Base-by-base conservation (phyloP, 805 yeast genomes). In the Barnettozyma californica region DNA sequence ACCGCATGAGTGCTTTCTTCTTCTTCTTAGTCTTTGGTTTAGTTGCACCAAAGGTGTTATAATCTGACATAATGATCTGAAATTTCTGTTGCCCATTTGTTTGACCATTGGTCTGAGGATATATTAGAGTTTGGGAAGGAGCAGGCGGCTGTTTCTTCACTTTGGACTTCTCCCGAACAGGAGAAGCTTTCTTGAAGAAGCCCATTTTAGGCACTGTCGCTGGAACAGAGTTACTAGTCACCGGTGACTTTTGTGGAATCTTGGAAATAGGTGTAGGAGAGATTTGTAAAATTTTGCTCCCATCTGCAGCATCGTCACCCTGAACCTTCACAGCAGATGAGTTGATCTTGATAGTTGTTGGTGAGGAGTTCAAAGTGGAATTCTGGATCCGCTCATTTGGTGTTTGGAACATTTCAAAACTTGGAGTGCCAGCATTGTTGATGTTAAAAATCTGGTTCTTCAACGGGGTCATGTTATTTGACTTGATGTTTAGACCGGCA, bases 11-110 rank as follows among this genome's bases (percentile, higher is more conserved):
- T 43, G 55, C 56, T 49, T 55, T 59, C 48, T 48, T 52, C 34
- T 53, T 50, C 37, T 55, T 44, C 26, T 47, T 47, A 9, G 44
- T n/a, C 13, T 36, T 40, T 5, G 46, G 41, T 2, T 45, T 35
- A 18, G 51, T 33, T 41, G 53, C 53, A 20, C 61, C 60, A 39
- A 58, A 58, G 2, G 59, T 45, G 33, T 63, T 60, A 18, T 61
- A 69, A 45, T 68, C 73, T 7, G 67, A 64, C 47, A 66, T 61
- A 21, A 68, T 66, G 41, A 69, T 65, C 31, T 71, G 70, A 44
- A 68, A 55, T 37, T 55, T 61, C 2, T 25, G 35, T 29, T 16
- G 26, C 29, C 35, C 23, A 38, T 14, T 34, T 33, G 20, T 34
- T 36, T 13, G 46, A 43, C 35, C 37, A 23, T 19, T 41, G 35